A percentile compares a stretch with the other conserved stretches of the same genome.
Evolutionary conservation across 192 early-diverging fungal genomes (phyloP).

Genomic region (Gaertneriomyces semiglobifer): DNA sequence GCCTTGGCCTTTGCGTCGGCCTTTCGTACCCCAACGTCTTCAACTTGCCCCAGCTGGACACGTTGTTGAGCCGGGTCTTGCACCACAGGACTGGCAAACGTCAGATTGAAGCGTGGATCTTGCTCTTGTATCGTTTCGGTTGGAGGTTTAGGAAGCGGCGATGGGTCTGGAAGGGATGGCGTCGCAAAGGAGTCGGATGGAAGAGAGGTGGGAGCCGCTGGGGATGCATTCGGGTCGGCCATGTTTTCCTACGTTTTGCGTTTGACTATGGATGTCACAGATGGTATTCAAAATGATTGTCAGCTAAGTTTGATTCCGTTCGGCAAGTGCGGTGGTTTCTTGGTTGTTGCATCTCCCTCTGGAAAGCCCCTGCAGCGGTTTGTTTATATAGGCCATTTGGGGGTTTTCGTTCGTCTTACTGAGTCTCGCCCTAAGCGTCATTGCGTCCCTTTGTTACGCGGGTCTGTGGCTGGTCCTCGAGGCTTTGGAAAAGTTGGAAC

Average conservation of each 20-base stretch:
- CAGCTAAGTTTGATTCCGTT: not conserved
- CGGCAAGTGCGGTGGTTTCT: not conserved
- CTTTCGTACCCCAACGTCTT: not conserved
- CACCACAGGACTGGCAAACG: not conserved
- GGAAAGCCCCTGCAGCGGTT: not conserved
- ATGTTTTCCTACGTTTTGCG: not conserved
- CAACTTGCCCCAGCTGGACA: not conserved
- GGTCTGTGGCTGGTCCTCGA: no score
- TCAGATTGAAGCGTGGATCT: not conserved
- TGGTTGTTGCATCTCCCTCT: not conserved
- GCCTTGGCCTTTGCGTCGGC: no score
- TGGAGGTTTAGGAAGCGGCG: not conserved
- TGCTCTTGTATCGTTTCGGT: not conserved
- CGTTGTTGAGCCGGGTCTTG: not conserved
- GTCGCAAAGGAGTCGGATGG: not conserved
- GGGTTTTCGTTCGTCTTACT: no score
- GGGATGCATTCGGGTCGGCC: not conserved
- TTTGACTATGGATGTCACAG: not conserved
- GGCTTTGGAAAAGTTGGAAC: no score
- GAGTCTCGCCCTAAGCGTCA: no score
- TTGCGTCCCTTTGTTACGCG: no score
- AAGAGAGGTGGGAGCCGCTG: not conserved
- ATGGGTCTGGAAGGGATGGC: conserved; percentile 3
- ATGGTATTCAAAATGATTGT: not conserved
- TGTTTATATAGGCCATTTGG: not conserved